Conservation (phyloP, 768 basidiomycete species). For the Chalciporus pseudorubinellus region DNA sequence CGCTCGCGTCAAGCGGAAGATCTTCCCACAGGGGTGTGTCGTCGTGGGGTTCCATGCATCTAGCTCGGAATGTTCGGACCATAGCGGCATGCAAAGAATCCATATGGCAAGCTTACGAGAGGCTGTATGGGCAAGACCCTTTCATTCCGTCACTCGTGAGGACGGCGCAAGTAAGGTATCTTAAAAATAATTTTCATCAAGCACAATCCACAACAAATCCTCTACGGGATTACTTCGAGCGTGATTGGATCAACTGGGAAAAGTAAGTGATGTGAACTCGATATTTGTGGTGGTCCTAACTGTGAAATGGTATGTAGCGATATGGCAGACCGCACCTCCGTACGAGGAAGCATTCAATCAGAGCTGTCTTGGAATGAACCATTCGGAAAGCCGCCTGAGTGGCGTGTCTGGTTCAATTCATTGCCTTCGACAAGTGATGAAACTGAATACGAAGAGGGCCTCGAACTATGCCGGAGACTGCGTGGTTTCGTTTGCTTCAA, state of each 20-base stretch:
- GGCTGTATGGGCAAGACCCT: conserved; percentile 40
- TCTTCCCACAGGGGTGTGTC: conserved; percentile 34
- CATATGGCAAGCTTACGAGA: conserved; percentile 62
- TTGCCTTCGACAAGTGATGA: conserved; percentile 15
- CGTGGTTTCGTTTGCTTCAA: conserved; percentile 59
- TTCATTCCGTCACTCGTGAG: conserved; percentile 39
- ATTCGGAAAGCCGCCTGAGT: conserved; percentile 46
- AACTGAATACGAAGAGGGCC: conserved; percentile 16
- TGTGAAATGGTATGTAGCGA: conserved; percentile 44
- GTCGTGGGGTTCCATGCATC: conserved; percentile 60
- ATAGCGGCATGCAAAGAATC: conserved; percentile 66
- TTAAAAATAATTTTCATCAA: conserved; percentile 20
- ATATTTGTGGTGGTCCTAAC: conserved; percentile 2
- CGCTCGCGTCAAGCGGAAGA: conserved; percentile 9
- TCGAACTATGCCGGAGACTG: conserved; percentile 39
- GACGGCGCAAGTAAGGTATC: conserved; percentile 32
- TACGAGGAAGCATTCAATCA: conserved; percentile 48
- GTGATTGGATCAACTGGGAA: conserved; percentile 68
- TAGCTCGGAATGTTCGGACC: conserved; percentile 55
- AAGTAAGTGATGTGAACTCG: conserved; percentile 41
- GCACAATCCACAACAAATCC: conserved; percentile 29
- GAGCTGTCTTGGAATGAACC: conserved; percentile 54
- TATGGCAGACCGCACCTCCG: conserved; percentile 69
- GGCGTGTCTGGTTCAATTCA: conserved; percentile 49
- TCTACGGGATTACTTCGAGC: conserved; percentile 60